phyloP scores from a whole-genome alignment of 805 yeast genomes.

The Candida caryicola region DNA sequence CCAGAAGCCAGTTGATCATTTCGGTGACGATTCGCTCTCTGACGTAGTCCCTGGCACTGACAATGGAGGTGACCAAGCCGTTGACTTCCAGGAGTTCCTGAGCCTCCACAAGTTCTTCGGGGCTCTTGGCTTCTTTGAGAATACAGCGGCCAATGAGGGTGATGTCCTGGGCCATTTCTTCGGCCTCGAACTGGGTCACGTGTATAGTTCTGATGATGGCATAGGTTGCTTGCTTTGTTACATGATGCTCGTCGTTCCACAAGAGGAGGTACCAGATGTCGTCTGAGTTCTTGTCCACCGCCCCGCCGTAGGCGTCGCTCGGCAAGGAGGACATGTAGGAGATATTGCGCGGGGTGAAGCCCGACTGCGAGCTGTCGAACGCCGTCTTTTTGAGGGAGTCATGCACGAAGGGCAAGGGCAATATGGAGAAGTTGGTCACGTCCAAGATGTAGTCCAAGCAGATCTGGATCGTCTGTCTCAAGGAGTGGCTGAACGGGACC shows the following conservation, averaged over 20 bases:
- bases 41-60: conserved; percentile 47
- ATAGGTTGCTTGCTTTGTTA: conserved; percentile 50
- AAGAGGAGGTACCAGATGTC: conserved; percentile 47
- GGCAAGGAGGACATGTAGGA: conserved; percentile 36
- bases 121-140: conserved; percentile 31
- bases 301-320: conserved; percentile 27
- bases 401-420: conserved; percentile 41
- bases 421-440: conserved; percentile 37
- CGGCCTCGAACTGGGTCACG: conserved; percentile 24
- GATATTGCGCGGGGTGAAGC: conserved; percentile 21
- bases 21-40: conserved; percentile 47
- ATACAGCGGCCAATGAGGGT: conserved; percentile 51
- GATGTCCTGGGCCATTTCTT: conserved; percentile 41
- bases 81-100: conserved; percentile 41
- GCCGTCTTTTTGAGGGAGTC: conserved; percentile 14
- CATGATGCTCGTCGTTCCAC: conserved; percentile 82
- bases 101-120: conserved; percentile 25
- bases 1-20: conserved; percentile 48
- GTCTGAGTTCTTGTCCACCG: conserved; percentile 29
- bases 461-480: conserved; percentile 28
- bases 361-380: not conserved
- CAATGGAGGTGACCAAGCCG: conserved; percentile 57
- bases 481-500: conserved; percentile 16
- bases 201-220: conserved; percentile 41
- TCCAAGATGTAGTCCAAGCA: conserved; percentile 44